Evolutionary conservation across 495 filamentous ascomycete species (phyloP).

Genomic region (Aspergillus carlsbadensis): DNA sequence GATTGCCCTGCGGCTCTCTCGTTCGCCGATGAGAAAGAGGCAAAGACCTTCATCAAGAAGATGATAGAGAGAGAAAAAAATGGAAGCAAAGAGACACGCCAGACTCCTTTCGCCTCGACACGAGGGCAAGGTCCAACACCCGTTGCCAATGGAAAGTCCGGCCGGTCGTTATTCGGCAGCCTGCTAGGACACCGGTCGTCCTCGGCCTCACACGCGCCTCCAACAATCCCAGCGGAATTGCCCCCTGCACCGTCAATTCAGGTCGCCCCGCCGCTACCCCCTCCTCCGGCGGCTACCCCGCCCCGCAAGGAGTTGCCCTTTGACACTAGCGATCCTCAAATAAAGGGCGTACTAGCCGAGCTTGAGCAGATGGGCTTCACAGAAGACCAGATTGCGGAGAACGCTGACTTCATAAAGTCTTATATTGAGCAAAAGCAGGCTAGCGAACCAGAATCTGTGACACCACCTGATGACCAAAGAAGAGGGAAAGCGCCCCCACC

Average conservation of each 20-base stretch:
- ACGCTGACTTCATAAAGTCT: conserved; percentile 90
- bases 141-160: conserved; percentile 47
- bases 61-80: conserved; percentile 92
- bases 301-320: conserved; percentile 60
- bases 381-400: conserved; percentile 86
- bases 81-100: conserved; percentile 78
- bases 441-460: conserved; percentile 36
- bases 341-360: conserved; percentile 81
- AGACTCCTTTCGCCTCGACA: conserved; percentile 71
- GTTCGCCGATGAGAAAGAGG: conserved; percentile 95
- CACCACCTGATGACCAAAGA: conserved; percentile 38
- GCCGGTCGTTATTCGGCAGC: conserved; percentile 61
- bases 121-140: conserved; percentile 46
- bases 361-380: conserved; percentile 84
- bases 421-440: conserved; percentile 83
- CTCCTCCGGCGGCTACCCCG: conserved; percentile 31
- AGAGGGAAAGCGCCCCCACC: conserved; percentile 56
- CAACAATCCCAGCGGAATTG: conserved; percentile 49
- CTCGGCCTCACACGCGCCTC: conserved; percentile 49
- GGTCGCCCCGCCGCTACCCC: conserved; percentile 49
- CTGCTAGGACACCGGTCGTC: conserved; percentile 71
- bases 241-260: conserved; percentile 47
- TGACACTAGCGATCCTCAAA: conserved; percentile 79
- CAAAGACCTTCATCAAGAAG: conserved; percentile 90
- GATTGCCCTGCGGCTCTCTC: conserved; percentile 85